Conservation (phyloP, 2,329 filamentous ascomycete genomes). For the Clarireedia hainanense region DNA sequence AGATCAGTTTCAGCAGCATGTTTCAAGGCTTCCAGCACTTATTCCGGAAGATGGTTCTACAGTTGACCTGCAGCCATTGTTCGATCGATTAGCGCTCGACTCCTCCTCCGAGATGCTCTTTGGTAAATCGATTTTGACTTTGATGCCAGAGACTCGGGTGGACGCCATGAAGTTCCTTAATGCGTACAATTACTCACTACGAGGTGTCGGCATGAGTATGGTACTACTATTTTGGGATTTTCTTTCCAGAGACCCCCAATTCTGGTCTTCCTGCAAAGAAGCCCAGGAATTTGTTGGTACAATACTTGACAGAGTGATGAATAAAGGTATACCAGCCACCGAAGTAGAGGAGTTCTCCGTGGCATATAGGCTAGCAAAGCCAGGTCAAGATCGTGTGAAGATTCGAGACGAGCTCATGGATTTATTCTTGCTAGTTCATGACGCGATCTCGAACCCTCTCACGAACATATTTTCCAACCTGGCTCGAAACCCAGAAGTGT, state of each 20-base stretch:
- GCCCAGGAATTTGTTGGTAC: background rate
- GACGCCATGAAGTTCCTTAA: background rate
- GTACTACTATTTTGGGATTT: background rate
- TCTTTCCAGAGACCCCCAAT: background rate
- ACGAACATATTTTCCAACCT: background rate
- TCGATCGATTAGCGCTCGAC: slow-evolving; percentile 40
- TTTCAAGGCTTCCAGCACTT: background rate
- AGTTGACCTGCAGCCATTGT: slow-evolving; percentile 2
- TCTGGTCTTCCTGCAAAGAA: background rate
- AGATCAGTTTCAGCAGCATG: background rate
- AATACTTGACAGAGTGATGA: background rate
- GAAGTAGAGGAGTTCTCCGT: background rate
- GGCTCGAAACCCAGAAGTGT: background rate
- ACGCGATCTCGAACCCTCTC: background rate
- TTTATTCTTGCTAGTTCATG: background rate
- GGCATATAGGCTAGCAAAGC: background rate
- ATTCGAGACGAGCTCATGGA: background rate
- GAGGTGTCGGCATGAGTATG: background rate
- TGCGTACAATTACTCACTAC: background rate
- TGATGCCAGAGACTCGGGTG: background rate
- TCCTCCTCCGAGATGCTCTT: slow-evolving; percentile 55
- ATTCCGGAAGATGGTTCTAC: slow-evolving; percentile 5
- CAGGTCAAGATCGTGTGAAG: background rate
- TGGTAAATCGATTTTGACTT: slow-evolving; percentile 38
- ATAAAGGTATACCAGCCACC: background rate